These are phyloP conservation scores for Ploettnerulaceae sp. DNA, from an alignment of 2,329 filamentous ascomycete species.

Conservation along the genomic window DNA sequence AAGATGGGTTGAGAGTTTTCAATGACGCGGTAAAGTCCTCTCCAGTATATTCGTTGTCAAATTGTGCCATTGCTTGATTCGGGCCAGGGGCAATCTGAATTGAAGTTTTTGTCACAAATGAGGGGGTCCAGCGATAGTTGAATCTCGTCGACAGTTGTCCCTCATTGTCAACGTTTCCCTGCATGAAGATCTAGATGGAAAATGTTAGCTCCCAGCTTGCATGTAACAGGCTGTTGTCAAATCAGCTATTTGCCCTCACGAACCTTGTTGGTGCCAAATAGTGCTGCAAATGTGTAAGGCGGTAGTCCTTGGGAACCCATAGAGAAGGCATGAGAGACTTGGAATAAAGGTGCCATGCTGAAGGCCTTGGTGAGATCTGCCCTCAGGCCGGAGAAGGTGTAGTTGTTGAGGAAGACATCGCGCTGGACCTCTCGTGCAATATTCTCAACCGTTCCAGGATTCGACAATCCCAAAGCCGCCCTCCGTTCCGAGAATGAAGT, in stretches of 20 bases:
- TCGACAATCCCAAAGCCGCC: conserved; percentile 80
- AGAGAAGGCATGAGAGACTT: conserved; percentile 94
- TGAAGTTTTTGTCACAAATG: conserved; percentile 80
- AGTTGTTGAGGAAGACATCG: conserved; percentile 93
- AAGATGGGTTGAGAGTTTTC: conserved; percentile 93
- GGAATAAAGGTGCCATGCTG: conserved; percentile 89
- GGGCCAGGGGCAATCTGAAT: conserved; percentile 76
- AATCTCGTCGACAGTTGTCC: conserved; percentile 80
- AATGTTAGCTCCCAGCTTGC: background rate
- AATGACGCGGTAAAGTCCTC: conserved; percentile 88
- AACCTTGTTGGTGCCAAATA: conserved; percentile 92
- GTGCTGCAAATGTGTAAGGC: conserved; percentile 89
- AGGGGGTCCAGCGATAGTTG: conserved; percentile 84
- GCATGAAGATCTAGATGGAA: conserved; percentile 72
- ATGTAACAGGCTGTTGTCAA: background rate
- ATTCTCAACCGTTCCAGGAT: conserved; percentile 88
- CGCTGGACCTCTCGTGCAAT: conserved; percentile 89
- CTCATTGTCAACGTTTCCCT: conserved; percentile 93
- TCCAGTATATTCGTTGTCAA: conserved; percentile 94
- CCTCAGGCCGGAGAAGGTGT: conserved; percentile 92
- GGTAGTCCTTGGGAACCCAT: conserved; percentile 86
- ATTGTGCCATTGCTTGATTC: conserved; percentile 80
- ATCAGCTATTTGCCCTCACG: conserved; percentile 30
- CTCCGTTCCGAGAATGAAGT: conserved; percentile 78
- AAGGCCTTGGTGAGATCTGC: conserved; percentile 97